Percentiles rank a stretch among this genome's conserved stretches.
These are phyloP conservation scores for Russula sp. DNA, from an alignment of 768 basidiomycete genomes.

Conservation along the genomic window DNA sequence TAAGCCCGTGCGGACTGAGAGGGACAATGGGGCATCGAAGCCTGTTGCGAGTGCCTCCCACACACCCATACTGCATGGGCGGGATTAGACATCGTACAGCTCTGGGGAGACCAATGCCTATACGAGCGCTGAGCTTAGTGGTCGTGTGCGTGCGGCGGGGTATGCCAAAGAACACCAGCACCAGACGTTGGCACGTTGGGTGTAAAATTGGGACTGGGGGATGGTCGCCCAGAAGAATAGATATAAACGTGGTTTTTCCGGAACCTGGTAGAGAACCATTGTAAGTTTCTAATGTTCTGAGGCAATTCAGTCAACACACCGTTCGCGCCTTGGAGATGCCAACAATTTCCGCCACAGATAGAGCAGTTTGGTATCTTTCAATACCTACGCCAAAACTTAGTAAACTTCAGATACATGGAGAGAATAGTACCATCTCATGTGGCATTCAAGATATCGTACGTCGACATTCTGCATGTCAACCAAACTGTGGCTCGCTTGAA, in stretches of 20 bases:
- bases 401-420: not conserved
- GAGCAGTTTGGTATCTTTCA: conserved; percentile 77
- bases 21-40: conserved; percentile 73
- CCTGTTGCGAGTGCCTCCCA: conserved; percentile 83
- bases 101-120: conserved; percentile 87
- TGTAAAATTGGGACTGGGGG: conserved; percentile 94
- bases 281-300: not conserved
- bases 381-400: conserved; percentile 42
- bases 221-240: conserved; percentile 88
- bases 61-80: conserved; percentile 57
- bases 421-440: conserved; percentile 3
- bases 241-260: conserved; percentile 90
- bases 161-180: conserved; percentile 50
- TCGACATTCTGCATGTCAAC: conserved; percentile 60
- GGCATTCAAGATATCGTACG: conserved; percentile 56
- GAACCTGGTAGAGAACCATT: conserved; percentile 46
- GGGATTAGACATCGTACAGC: conserved; percentile 83
- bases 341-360: conserved; percentile 72
- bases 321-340: conserved; percentile 88
- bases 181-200: conserved; percentile 41
- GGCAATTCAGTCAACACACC: conserved; percentile 36
- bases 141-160: conserved; percentile 65
- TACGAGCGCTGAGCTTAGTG: conserved; percentile 50
- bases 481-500: conserved; percentile 33
- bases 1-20: conserved; percentile 36